Conservation (phyloP, 2,329 filamentous ascomycete species). For the Penicillium sp. region DNA sequence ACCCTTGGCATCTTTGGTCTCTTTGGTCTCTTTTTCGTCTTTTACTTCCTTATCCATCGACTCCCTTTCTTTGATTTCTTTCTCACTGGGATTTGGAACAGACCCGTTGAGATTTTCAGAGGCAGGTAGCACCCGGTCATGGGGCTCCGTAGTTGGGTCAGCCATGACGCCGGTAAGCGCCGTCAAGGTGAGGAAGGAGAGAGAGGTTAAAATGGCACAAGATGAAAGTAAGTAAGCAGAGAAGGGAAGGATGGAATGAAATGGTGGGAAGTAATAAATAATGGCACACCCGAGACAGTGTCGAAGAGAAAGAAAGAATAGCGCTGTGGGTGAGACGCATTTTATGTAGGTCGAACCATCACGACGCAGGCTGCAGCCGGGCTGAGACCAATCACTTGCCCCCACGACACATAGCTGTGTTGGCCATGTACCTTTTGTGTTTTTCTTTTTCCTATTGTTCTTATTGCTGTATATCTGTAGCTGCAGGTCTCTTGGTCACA, state of each 20-base stretch:
- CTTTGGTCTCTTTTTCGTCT: background rate
- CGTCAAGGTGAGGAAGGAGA: background rate
- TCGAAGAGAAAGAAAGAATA: slow-evolving; percentile 6
- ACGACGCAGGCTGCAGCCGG: slow-evolving; percentile 8
- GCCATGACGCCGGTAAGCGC: slow-evolving; percentile 24
- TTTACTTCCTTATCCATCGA: background rate
- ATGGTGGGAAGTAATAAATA: background rate
- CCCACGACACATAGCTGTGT: slow-evolving; percentile 9
- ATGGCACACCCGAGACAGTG: background rate
- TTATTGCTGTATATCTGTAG: background rate
- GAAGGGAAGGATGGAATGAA: background rate
- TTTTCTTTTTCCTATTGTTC: background rate
- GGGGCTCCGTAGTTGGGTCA: slow-evolving; percentile 33
- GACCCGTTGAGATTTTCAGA: slow-evolving; percentile 26
- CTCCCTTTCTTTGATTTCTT: slow-evolving; percentile 4
- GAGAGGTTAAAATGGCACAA: background rate
- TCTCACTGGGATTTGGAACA: slow-evolving; percentile 12
- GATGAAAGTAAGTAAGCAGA: too few relatives aligned
- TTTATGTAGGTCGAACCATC: slow-evolving; percentile 8
- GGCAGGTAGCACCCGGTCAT: slow-evolving; percentile 33
- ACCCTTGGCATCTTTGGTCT: slow-evolving; percentile 8
- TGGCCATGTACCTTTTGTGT: background rate
- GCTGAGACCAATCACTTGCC: slow-evolving; percentile 9
- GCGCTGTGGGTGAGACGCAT: slow-evolving; percentile 14
- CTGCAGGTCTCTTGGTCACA: background rate